Evolutionary conservation across 176 grass and related monocot genomes (phyloP), one percentile per base, ranked within the genome.

Genomic region (Oropetium thomaeum): DNA sequence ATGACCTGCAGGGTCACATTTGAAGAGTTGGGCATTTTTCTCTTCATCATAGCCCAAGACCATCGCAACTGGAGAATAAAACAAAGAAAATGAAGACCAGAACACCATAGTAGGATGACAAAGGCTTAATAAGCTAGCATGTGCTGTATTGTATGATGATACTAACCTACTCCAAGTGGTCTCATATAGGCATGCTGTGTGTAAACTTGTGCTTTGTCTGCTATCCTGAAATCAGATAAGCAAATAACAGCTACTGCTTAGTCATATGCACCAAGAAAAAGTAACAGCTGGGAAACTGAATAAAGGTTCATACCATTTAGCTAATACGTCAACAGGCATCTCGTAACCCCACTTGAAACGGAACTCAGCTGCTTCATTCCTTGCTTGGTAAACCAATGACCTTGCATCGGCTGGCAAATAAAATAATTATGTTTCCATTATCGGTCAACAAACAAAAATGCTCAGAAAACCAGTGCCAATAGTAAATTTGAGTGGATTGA

Each of bases 281-380:
- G 57, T 62, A 41, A 60, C 19, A 81, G 30, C 43, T 29, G 11
- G 28, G 16, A n/a, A 57, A 25, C 22, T 74, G 45, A 16, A 74
- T 14, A 67, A 82, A 52, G 62, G 32, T 7, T 61, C 32, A 16
- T 88, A 99, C 96, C 96, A 99, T 80, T 92, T 96, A 11, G 96
- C 82, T 79, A 99, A 81, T 58, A 95, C 91, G 84, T 99, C 96
- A 35, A 95, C 89, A 52, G 96, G 96, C 84, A 99, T 96, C 73
- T 99, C 96, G 1, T 99, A 99, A 29, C 96, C 96, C 96, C 96
- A 99, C 88, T 99, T 99, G 61, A 96, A 96, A 78, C 92, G 89
- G 58, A 96, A 99, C 31, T 99, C 96, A 28, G 96, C 96, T 82
- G 92, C 89, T 88, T 99, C 96, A 62, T 99, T 99, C 72, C 96